Evolutionary conservation across 805 yeast genomes (phyloP), one percentile per base, ranked within the genome.

Genomic region (Spathaspora passalidarum): DNA sequence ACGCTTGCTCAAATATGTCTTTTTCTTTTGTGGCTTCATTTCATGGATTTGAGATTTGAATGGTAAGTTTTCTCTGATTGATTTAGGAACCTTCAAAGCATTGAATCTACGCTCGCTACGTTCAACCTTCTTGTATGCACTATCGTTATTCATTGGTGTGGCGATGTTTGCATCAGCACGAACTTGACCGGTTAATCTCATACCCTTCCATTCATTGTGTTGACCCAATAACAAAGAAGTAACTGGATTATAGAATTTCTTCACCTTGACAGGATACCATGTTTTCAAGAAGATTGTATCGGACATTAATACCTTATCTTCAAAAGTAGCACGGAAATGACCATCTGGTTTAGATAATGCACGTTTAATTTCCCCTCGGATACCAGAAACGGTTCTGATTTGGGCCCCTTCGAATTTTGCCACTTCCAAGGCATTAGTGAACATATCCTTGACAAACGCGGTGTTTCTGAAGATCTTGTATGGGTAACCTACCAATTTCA

Each of bases 371-470:
- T 94, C 98, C 66, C 99, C 99, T 55, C 99, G 76, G 48, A 94
- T 89, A 49, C 99, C 99, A 6, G 96, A 88, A 4, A 94, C 99
- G 0, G 99, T 95, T 65, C 90, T 86, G 61, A 94, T 90, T 39
- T 90, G 84, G 0, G 99, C 99, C 48, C 99, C 99, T 71, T 94
- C 99, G 61, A 94, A 94, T 63, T 90, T 88, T 34, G 98, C 98
- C 47, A 92, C 96, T 69, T 94, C 99, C 67, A 94, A 75, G 0
- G 96, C 79, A 49, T 94, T 84, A 21, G 86, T 75, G 65, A 94
- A 94, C 99, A 94, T 94, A 59, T 92, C 97, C 68, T 89, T 92
- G 60, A 94, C 85, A 63, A 95, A 94, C 1, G 99, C 99, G 4
- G 99, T 94, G 68, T 94, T 94, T 61, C 89, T 84, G 81, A 85